A percentile compares a stretch with the other conserved stretches of the same genome.
Evolutionary conservation across 2,329 filamentous ascomycete species (phyloP).

Genomic region (Fonsecaea nubica): DNA sequence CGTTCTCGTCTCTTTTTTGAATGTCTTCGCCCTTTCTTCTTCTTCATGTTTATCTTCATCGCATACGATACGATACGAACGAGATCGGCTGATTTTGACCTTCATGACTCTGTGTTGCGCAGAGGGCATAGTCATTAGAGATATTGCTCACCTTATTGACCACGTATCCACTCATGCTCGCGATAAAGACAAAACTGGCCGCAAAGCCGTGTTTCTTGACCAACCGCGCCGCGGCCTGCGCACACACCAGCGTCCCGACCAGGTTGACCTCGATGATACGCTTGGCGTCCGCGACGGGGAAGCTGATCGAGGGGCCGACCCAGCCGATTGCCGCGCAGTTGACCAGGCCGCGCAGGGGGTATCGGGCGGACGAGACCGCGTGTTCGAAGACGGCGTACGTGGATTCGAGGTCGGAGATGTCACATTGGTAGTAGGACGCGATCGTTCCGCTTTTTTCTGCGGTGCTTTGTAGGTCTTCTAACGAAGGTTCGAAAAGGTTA

Average conservation of each 20-base stretch:
- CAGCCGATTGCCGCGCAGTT: conserved; percentile 21
- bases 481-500: too few relatives aligned
- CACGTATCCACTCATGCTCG: conserved; percentile 78
- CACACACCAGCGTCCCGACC: conserved; percentile 68
- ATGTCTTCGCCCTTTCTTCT: too few relatives aligned
- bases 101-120: too few relatives aligned
- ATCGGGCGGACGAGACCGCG: conserved; percentile 43
- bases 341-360: conserved; percentile 29
- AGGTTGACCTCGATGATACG: conserved; percentile 71
- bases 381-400: conserved; percentile 1
- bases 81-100: too few relatives aligned
- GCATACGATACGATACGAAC: too few relatives aligned
- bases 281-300: conserved; percentile 62
- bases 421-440: conserved; percentile 13
- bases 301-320: conserved; percentile 49
- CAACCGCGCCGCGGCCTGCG: conserved; percentile 16
- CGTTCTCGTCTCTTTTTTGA: too few relatives aligned
- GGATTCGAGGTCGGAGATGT: conserved; percentile 15
- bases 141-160: conserved; percentile 60
- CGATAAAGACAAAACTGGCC: conserved; percentile 81
- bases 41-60: too few relatives aligned
- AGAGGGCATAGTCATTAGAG: background rate
- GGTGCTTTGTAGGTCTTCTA: background rate
- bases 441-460: background rate
- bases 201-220: conserved; percentile 40